Conservation (phyloP, 1,284 basidiomycete genomes). For the Wolfiporia cocos region DNA sequence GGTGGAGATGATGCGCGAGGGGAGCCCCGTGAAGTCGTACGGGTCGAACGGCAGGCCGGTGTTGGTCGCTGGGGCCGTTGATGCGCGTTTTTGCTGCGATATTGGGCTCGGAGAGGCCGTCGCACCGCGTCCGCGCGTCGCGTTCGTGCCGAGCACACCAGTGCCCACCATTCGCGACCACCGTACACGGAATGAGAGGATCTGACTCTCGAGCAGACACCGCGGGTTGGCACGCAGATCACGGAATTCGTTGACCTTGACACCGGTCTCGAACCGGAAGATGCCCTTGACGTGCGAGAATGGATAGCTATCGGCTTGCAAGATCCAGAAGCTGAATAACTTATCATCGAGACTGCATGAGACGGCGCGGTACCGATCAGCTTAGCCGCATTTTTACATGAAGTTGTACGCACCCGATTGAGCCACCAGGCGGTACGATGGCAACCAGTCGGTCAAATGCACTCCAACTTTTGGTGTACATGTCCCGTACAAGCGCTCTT, state of each 20-base stretch:
- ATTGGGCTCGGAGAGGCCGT: conserved; percentile 24
- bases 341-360: conserved; percentile 72
- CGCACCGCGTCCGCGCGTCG: conserved; percentile 32
- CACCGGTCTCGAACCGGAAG: conserved; percentile 77
- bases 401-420: conserved; percentile 61
- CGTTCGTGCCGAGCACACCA: conserved; percentile 40
- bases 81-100: conserved; percentile 25
- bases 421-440: conserved; percentile 81
- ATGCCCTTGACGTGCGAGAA: conserved; percentile 78
- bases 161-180: conserved; percentile 68
- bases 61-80: conserved; percentile 29
- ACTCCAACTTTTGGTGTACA: conserved; percentile 88
- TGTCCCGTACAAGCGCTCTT: conserved; percentile 74
- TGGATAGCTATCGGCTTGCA: conserved; percentile 70
- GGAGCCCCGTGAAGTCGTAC: conserved; percentile 60
- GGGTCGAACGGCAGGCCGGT: conserved; percentile 70
- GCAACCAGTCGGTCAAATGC: conserved; percentile 80
- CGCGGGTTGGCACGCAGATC: conserved; percentile 81
- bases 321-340: conserved; percentile 79
- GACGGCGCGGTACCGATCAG: conserved; percentile 3
- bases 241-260: conserved; percentile 79
- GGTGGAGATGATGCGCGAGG: conserved; percentile 55
- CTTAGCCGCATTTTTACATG: not conserved
- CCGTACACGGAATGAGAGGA: conserved; percentile 71
- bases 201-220: conserved; percentile 72